A percentile compares a stretch with the other conserved stretches of the same genome.
Conservation (phyloP, 2,329 filamentous ascomycete genomes). For the Penicillium sp. region DNA sequence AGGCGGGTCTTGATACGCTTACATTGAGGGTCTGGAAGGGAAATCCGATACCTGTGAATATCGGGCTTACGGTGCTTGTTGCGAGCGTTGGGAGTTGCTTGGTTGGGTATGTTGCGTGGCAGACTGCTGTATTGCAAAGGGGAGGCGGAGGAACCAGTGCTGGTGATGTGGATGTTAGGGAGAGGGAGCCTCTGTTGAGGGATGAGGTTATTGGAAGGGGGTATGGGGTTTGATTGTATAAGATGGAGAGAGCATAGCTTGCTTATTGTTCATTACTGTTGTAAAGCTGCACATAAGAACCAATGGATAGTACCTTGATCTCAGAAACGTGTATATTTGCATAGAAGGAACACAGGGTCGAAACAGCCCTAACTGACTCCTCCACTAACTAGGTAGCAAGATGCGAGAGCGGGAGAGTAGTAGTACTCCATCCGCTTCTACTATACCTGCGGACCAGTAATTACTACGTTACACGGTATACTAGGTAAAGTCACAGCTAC, state of each 20-base stretch:
- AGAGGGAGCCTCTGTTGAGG: conserved; percentile 4
- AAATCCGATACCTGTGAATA: conserved; percentile 73
- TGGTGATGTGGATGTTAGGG: neutral
- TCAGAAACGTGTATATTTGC: too few species aligned
- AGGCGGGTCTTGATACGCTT: conserved; percentile 72
- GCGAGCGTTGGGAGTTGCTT: conserved; percentile 62
- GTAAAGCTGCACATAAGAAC: too few species aligned
- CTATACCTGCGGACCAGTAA: too few species aligned
- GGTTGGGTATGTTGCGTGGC: conserved; percentile 61
- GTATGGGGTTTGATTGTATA: neutral
- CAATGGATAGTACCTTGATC: too few species aligned
- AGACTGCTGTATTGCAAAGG: conserved; percentile 37
- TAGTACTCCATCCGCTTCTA: too few species aligned
- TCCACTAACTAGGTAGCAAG: too few species aligned
- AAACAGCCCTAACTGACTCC: too few species aligned
- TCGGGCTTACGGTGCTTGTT: conserved; percentile 61
- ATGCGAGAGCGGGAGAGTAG: too few species aligned
- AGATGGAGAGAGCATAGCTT: neutral
- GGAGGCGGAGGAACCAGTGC: neutral
- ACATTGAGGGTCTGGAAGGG: conserved; percentile 69
- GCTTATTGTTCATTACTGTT: neutral
- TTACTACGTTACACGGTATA: too few species aligned
- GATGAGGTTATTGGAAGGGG: neutral
- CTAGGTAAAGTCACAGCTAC: too few species aligned
- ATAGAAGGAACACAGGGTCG: too few species aligned